Evolutionary conservation across 2,329 filamentous ascomycete genomes (phyloP).

Genomic region (Colletotrichum nymphaeae): DNA sequence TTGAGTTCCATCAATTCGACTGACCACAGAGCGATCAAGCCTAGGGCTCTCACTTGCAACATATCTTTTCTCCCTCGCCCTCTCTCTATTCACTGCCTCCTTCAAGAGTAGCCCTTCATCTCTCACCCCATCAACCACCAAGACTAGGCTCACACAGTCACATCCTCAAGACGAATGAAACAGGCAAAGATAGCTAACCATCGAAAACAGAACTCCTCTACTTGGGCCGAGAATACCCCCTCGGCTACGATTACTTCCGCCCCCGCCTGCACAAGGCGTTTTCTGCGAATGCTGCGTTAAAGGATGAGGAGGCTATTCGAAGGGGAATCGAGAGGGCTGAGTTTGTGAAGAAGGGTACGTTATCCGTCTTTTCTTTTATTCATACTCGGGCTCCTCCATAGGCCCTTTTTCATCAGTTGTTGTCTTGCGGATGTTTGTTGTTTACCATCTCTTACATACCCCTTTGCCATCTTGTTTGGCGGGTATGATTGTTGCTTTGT

Average conservation of each 20-base stretch:
- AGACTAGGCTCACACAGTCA: background rate
- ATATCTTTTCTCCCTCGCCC: too few species aligned
- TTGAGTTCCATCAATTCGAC: too few species aligned
- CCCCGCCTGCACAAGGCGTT: slow-evolving; percentile 88
- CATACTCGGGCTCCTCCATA: too few species aligned
- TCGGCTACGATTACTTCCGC: slow-evolving; percentile 84
- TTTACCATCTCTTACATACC: too few species aligned
- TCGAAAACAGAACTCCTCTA: slow-evolving; percentile 78
- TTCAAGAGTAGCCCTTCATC: too few species aligned
- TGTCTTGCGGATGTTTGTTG: too few species aligned
- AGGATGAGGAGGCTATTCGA: slow-evolving; percentile 79
- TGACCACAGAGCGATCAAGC: too few species aligned
- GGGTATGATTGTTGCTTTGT: too few species aligned
- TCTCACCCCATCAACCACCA: too few species aligned
- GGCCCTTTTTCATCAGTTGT: too few species aligned
- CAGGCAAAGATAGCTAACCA: background rate
- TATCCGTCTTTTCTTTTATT: background rate
- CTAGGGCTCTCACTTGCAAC: too few species aligned
- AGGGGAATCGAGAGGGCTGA: slow-evolving; percentile 82
- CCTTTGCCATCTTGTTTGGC: too few species aligned
- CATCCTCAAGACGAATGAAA: background rate
- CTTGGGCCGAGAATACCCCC: slow-evolving; percentile 87
- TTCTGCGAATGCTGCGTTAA: slow-evolving; percentile 76
- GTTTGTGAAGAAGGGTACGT: slow-evolving; percentile 89
- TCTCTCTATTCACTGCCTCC: background rate